A percentile compares a stretch with the other conserved stretches of the same genome.
Evolutionary conservation across 108 stramenopile species (phyloP).

Genomic region (Parietichytrium sp.): DNA sequence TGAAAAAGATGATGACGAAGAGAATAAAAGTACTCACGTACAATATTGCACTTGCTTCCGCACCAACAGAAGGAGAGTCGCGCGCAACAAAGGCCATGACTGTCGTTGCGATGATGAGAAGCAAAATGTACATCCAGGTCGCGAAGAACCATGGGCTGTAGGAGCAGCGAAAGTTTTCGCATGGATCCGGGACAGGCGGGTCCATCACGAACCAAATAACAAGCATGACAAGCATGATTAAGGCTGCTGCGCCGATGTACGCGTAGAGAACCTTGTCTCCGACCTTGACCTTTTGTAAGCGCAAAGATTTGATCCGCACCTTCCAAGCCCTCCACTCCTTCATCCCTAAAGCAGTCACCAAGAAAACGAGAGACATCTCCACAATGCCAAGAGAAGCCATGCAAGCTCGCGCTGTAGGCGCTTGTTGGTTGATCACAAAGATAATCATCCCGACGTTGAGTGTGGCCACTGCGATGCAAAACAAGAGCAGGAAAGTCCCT

Average conservation of each 20-base stretch:
- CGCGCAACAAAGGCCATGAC: background rate
- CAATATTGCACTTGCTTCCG: background rate
- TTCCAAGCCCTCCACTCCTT: slow-evolving; percentile 15
- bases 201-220: background rate
- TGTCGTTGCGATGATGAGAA: background rate
- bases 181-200: background rate
- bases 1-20: slow-evolving; percentile 1
- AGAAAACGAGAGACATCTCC: background rate
- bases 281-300: background rate
- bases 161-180: slow-evolving; percentile 28
- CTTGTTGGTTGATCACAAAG: background rate
- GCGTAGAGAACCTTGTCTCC: background rate
- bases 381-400: background rate
- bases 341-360: background rate
- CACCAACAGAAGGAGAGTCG: slow-evolving; percentile 23
- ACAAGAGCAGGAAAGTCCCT: background rate
- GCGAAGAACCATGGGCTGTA: background rate
- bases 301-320: background rate
- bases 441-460: background rate
- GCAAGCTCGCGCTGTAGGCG: background rate
- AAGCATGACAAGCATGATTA: background rate
- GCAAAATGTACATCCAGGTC: background rate
- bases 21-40: background rate
- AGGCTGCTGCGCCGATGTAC: background rate
- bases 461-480: background rate